phyloP scores from a whole-genome alignment of 257 asterid species.

The Catharanthus roseus region DNA sequence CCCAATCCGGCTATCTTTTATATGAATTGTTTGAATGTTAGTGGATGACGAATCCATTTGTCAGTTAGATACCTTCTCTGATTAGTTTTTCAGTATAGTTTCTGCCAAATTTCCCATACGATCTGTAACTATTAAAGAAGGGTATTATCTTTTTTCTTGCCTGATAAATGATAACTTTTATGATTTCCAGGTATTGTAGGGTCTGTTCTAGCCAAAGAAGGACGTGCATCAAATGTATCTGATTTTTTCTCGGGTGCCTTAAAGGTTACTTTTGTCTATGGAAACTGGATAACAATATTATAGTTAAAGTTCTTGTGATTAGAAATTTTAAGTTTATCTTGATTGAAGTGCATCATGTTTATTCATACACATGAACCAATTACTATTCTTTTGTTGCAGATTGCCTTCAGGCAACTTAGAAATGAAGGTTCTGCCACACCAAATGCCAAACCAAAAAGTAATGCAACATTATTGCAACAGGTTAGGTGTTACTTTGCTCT shows the following conservation, averaged over 20 bases:
- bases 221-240: conserved; percentile 43
- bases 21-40: not conserved
- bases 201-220: conserved; percentile 77
- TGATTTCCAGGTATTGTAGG: conserved; percentile 64
- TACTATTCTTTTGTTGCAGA: conserved; percentile 35
- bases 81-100: not conserved
- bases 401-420: conserved; percentile 42
- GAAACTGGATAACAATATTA: not conserved
- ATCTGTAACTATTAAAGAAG: not conserved
- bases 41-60: not conserved
- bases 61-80: not conserved
- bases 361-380: not conserved
- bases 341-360: conserved; percentile 1
- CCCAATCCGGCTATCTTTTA: not conserved
- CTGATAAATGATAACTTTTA: conserved; percentile 11
- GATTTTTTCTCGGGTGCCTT: conserved; percentile 66
- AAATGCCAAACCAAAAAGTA: conserved; percentile 54
- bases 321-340: conserved; percentile 14
- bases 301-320: conserved; percentile 8
- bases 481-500: conserved; percentile 26
- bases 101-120: not conserved
- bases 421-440: conserved; percentile 51
- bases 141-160: not conserved
- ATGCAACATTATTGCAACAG: conserved; percentile 65
- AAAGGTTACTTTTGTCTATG: conserved; percentile 45